phyloP scores from a whole-genome alignment of 1,284 basidiomycete species.

The Trametes sp. region DNA sequence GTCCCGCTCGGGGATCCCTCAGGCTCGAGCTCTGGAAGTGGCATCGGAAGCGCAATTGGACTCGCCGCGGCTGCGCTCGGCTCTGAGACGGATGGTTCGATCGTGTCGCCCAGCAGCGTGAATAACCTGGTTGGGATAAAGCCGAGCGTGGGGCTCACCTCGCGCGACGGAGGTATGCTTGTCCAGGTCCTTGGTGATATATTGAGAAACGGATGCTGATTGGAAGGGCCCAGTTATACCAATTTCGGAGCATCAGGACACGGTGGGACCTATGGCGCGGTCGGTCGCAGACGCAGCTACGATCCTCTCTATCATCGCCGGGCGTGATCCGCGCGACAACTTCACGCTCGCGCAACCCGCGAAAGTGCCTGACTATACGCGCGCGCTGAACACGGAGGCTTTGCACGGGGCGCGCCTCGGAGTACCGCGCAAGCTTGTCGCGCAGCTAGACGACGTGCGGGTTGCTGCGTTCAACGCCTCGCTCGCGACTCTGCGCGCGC shows the following conservation, averaged over 20 bases:
- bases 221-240: conserved; percentile 50
- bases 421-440: conserved; percentile 45
- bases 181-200: neutral
- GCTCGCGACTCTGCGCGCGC: conserved; percentile 44
- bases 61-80: conserved; percentile 67
- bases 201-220: neutral
- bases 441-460: conserved; percentile 34
- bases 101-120: conserved; percentile 53
- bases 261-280: conserved; percentile 56
- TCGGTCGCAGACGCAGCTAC: conserved; percentile 54
- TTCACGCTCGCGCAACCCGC: conserved; percentile 51
- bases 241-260: conserved; percentile 58
- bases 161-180: conserved; percentile 52
- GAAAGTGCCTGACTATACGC: conserved; percentile 48
- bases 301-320: conserved; percentile 53
- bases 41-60: conserved; percentile 67
- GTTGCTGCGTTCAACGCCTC: conserved; percentile 47
- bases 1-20: conserved; percentile 67
- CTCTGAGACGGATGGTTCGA: conserved; percentile 72
- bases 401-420: conserved; percentile 51
- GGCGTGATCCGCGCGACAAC: conserved; percentile 53
- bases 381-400: conserved; percentile 45
- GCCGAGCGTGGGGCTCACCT: conserved; percentile 59
- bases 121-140: conserved; percentile 61
- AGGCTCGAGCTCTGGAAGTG: conserved; percentile 73